These are phyloP conservation scores for Micractinium sp. DNA, from an alignment of 139 green algal species.

Conservation along the genomic window DNA sequence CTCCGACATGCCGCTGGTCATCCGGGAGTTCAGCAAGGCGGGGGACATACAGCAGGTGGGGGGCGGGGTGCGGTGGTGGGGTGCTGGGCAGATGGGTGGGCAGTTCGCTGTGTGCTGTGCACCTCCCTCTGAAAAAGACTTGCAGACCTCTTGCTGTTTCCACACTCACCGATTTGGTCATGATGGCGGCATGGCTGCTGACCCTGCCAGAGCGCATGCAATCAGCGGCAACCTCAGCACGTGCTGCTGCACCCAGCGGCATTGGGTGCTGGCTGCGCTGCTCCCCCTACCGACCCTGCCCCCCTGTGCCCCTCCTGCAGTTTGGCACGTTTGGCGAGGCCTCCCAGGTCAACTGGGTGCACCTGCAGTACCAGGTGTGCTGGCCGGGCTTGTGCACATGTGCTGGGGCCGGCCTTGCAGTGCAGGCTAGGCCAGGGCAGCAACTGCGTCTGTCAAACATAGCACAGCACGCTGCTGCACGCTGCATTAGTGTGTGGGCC, in stretches of 20 bases:
- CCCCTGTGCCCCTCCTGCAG: background rate
- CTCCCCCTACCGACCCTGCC: too few species aligned
- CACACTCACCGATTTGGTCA: background rate
- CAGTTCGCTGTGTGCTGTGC: background rate
- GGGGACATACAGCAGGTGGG: slow-evolving; percentile 46
- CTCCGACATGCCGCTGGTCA: slow-evolving; percentile 32
- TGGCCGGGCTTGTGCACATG: background rate
- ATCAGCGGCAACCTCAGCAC: background rate
- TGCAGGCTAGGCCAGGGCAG: too few species aligned
- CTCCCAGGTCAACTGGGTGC: slow-evolving; percentile 56
- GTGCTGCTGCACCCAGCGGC: background rate
- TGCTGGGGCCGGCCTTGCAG: background rate
- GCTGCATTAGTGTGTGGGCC: background rate
- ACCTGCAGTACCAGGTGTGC: slow-evolving; percentile 58
- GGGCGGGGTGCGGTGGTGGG: background rate
- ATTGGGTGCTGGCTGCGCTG: too few species aligned
- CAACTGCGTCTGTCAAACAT: too few species aligned
- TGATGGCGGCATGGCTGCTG: background rate
- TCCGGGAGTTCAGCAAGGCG: slow-evolving; percentile 60
- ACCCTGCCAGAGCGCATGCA: background rate
- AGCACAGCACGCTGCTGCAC: background rate
- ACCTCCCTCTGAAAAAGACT: background rate
- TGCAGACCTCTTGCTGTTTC: background rate
- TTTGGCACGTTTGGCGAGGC: slow-evolving; percentile 52
- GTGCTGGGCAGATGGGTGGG: background rate